Percentiles rank a stretch among this genome's conserved stretches.
phyloP scores from a whole-genome alignment of 2,329 filamentous ascomycete genomes.

The Tolypocladium pustulatum region DNA sequence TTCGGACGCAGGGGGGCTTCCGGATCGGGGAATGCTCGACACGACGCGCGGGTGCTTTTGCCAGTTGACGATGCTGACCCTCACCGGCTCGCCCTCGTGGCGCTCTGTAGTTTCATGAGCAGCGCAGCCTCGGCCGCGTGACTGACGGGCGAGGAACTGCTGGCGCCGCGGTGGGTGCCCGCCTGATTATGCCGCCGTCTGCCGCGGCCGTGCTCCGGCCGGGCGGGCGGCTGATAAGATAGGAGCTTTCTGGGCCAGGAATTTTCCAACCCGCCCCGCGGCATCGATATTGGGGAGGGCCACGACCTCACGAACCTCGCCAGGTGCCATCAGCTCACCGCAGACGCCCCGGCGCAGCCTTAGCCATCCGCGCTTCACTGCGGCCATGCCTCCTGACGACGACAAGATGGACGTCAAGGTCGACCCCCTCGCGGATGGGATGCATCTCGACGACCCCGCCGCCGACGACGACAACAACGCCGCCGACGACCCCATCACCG shows the following conservation, averaged over 20 bases:
- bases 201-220: neutral
- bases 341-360: neutral
- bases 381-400: conserved; percentile 7
- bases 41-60: too few species aligned
- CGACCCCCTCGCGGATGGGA: conserved; percentile 1
- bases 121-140: neutral
- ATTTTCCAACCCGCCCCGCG: neutral
- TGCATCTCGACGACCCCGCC: conserved; percentile 16
- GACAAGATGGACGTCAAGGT: neutral
- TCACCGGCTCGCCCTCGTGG: neutral
- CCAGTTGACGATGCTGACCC: neutral
- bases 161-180: neutral
- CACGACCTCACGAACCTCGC: neutral
- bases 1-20: too few species aligned
- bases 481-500: conserved; percentile 58
- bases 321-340: too few species aligned
- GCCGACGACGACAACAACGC: conserved; percentile 55
- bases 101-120: neutral
- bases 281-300: neutral
- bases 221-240: conserved; percentile 12
- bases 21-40: neutral
- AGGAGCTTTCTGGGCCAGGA: conserved; percentile 6
- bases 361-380: neutral
- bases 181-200: too few species aligned
- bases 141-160: neutral